Percentiles rank a stretch among this genome's conserved stretches.
Evolutionary conservation across 2,329 filamentous ascomycete genomes (phyloP).

Genomic region (Periconia sp.): DNA sequence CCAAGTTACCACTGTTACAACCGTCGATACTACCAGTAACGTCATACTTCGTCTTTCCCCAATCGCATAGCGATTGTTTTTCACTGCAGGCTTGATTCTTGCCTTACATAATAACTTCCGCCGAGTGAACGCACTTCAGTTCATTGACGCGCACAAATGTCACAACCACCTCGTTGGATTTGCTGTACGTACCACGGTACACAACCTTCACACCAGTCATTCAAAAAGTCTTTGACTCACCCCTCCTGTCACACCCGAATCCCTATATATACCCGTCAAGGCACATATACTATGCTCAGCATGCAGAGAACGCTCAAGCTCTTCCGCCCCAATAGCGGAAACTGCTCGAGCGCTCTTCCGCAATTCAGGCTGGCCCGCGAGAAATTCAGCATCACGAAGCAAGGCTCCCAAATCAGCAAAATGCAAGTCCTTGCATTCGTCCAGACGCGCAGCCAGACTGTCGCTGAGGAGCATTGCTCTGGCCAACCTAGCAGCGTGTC

Average conservation of each 20-base stretch:
- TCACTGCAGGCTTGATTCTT: too few species aligned
- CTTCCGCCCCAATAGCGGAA: background rate
- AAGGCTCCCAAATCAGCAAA: background rate
- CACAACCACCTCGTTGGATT: background rate
- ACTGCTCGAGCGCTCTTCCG: background rate
- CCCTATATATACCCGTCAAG: background rate
- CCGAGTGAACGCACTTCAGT: too few species aligned
- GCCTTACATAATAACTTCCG: too few species aligned
- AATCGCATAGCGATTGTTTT: too few species aligned
- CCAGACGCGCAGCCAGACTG: too few species aligned
- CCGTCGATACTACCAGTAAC: too few species aligned
- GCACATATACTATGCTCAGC: background rate
- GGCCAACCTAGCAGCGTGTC: too few species aligned
- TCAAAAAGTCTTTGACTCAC: background rate
- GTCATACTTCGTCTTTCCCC: too few species aligned
- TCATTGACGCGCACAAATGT: background rate
- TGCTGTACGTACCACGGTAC: background rate
- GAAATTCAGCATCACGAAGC: background rate
- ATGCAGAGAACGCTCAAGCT: background rate
- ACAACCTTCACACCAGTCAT: background rate
- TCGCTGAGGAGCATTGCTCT: too few species aligned
- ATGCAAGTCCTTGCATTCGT: too few species aligned
- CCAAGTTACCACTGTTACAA: too few species aligned
- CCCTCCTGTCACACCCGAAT: background rate
- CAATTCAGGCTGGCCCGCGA: background rate